Evolutionary conservation across 257 asterid genomes (phyloP).

Genomic region (Nicotiana obtusifolia): DNA sequence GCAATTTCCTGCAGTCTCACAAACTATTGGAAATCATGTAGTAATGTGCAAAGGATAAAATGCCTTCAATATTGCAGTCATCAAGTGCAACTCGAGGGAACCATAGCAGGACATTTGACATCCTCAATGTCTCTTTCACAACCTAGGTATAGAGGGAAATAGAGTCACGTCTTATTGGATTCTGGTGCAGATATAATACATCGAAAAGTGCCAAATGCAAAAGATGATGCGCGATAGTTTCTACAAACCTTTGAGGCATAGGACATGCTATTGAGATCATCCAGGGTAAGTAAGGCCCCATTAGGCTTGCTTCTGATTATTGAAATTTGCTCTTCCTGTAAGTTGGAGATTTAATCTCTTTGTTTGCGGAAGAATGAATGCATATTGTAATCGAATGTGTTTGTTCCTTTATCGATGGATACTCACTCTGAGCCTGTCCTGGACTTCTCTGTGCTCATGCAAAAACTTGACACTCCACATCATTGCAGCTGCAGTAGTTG

Average conservation of each 20-base stretch:
- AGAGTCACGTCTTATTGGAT: background rate
- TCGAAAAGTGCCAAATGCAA: background rate
- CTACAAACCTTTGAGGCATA: slow-evolving; percentile 44
- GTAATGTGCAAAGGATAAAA: background rate
- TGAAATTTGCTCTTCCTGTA: slow-evolving; percentile 50
- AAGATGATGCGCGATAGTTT: background rate
- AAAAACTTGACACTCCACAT: slow-evolving; percentile 67
- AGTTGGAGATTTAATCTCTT: background rate
- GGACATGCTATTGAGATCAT: slow-evolving; percentile 47
- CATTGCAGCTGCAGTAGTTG: slow-evolving; percentile 59
- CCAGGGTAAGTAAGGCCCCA: slow-evolving; percentile 36
- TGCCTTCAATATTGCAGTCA: slow-evolving; percentile 48
- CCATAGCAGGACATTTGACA: slow-evolving; percentile 57
- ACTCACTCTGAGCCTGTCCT: slow-evolving; percentile 42
- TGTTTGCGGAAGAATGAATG: background rate
- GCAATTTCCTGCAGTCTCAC: background rate
- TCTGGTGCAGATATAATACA: background rate
- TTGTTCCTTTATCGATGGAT: background rate
- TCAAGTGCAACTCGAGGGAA: slow-evolving; percentile 49
- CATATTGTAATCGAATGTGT: background rate
- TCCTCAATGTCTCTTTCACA: slow-evolving; percentile 61
- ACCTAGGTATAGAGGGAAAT: slow-evolving; percentile 26
- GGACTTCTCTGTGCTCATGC: slow-evolving; percentile 35
- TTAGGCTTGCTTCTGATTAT: slow-evolving; percentile 29
- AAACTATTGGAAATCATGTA: background rate